Evolutionary conservation across 108 stramenopile species (phyloP).

Genomic region (Fistulifera pelliculosa): DNA sequence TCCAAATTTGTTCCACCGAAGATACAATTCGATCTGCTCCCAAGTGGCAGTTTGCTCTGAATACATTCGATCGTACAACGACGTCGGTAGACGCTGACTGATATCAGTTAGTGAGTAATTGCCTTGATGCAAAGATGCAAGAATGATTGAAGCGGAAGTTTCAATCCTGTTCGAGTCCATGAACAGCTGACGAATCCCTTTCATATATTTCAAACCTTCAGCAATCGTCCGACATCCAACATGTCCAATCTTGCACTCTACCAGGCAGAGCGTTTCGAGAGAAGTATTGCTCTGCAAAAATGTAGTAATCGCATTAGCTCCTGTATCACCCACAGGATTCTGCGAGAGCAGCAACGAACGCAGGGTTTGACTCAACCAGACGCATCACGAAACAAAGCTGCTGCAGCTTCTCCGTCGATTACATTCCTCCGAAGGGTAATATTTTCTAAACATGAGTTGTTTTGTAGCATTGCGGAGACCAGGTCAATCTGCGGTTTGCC

Average conservation of each 20-base stretch:
- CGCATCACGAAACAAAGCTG: conserved; percentile 1
- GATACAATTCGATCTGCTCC: no score
- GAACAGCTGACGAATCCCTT: conserved; percentile 15
- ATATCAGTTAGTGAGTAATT: no score
- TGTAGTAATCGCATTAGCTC: conserved; percentile 13
- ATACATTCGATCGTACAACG: no score
- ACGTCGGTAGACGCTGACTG: no score
- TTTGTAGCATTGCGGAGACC: conserved; percentile 2
- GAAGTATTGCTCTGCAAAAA: conserved; percentile 1
- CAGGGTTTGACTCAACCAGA: conserved; percentile 4
- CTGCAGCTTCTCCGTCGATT: conserved; percentile 7
- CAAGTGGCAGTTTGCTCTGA: no score
- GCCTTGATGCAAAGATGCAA: neutral
- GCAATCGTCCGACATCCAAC: conserved; percentile 13
- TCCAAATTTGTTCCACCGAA: no score
- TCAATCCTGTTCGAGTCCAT: conserved; percentile 9
- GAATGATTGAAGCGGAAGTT: neutral
- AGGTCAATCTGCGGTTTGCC: neutral
- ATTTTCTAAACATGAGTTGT: neutral
- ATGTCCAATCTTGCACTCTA: conserved; percentile 16
- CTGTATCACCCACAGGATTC: conserved; percentile 29
- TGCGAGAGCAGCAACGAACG: conserved; percentile 13
- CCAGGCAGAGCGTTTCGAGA: conserved; percentile 15
- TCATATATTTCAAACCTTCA: conserved; percentile 10
- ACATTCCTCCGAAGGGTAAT: conserved; percentile 14